Evolutionary conservation across 495 filamentous ascomycete genomes (phyloP).

Genomic region (Trichoderma erinaceum): DNA sequence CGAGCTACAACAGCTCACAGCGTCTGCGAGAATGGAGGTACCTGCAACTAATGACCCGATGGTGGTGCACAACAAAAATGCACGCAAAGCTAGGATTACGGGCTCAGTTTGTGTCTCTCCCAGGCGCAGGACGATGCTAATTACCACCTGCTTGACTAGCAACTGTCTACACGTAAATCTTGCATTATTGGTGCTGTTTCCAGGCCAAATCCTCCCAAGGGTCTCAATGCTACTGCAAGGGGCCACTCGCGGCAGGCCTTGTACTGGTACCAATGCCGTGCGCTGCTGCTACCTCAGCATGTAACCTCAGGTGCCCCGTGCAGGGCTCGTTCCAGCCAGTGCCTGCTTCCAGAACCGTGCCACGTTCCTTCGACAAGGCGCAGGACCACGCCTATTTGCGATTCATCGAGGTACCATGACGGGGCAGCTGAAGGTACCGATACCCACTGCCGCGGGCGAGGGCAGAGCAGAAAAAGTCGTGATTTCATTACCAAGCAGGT

Average conservation of each 20-base stretch:
- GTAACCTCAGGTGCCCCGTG: constrained; percentile 3
- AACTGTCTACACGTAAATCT: background rate
- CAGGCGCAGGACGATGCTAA: no score
- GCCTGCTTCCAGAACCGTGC: constrained; percentile 8
- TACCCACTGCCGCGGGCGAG: no score
- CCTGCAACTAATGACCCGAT: no score
- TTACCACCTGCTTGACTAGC: background rate
- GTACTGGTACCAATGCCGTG: no score
- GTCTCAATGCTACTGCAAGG: background rate
- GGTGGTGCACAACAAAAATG: no score
- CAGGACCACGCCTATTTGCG: background rate
- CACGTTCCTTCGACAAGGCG: constrained; percentile 7
- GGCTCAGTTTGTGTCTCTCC: no score
- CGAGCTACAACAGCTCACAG: no score
- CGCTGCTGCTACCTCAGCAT: background rate
- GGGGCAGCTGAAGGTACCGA: background rate
- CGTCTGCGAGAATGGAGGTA: no score
- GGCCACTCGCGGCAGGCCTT: background rate
- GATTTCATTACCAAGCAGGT: background rate
- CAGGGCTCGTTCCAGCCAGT: background rate
- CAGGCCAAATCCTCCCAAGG: background rate
- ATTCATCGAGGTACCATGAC: background rate
- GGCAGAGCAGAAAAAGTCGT: no score
- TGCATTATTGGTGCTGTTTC: background rate
- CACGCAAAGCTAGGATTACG: no score